Evolutionary conservation across 345 rosid genomes (phyloP).

Genomic region (Salix arbutifolia): DNA sequence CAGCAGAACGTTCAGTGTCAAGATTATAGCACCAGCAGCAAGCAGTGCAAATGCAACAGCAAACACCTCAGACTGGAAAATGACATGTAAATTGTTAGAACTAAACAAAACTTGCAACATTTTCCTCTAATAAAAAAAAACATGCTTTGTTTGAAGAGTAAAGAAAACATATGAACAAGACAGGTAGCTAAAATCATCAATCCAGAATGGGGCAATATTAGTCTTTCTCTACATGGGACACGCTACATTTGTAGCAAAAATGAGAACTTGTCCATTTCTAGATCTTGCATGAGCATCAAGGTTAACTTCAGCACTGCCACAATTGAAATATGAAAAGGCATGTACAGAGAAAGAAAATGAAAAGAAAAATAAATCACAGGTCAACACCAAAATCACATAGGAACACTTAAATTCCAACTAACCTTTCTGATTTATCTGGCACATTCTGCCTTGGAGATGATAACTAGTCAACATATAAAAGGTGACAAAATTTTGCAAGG

Average conservation of each 20-base stretch:
- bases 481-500: too few relatives aligned
- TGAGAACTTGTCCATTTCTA: neutral
- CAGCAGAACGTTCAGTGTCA: slow-evolving; percentile 85
- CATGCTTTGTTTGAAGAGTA: neutral
- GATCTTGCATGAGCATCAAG: neutral
- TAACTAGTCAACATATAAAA: neutral
- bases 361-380: neutral
- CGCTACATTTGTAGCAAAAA: neutral
- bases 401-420: neutral
- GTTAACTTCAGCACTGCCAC: neutral
- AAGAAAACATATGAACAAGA: neutral
- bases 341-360: neutral
- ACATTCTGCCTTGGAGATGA: neutral
- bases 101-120: neutral
- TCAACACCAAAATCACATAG: neutral
- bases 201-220: neutral
- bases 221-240: neutral
- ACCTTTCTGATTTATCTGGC: neutral
- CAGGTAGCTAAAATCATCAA: neutral
- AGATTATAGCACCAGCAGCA: slow-evolving; percentile 90
- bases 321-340: neutral
- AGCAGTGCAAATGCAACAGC: slow-evolving; percentile 97
- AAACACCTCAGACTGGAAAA: slow-evolving; percentile 79
- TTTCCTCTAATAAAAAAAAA: neutral
- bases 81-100: slow-evolving; percentile 7